phyloP scores from a whole-genome alignment of 495 filamentous ascomycete species.

The Penicillium dipodomyicola region DNA sequence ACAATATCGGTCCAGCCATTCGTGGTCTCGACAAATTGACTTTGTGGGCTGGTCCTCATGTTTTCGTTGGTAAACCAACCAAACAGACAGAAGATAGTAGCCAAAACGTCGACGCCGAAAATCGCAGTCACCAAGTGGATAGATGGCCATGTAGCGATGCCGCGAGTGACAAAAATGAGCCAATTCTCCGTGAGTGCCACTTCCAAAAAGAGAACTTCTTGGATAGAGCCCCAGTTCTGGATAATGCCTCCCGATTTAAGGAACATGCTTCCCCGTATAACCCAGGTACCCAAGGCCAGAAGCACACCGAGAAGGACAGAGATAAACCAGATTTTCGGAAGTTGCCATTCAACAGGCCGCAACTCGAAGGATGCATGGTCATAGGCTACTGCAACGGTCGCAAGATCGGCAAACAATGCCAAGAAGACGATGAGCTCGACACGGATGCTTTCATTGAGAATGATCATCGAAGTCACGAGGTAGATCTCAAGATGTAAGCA shows the following conservation, averaged over 20 bases:
- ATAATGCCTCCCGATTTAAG: slow-evolving; percentile 65
- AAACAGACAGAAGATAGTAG: slow-evolving; percentile 70
- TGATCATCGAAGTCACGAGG: slow-evolving; percentile 69
- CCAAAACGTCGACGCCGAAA: slow-evolving; percentile 61
- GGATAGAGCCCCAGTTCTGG: slow-evolving; percentile 65
- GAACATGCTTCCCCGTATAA: slow-evolving; percentile 63
- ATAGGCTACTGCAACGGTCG: slow-evolving; percentile 71
- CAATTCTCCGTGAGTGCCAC: slow-evolving; percentile 73
- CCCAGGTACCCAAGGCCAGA: slow-evolving; percentile 67
- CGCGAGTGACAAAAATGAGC: slow-evolving; percentile 74
- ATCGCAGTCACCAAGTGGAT: slow-evolving; percentile 67
- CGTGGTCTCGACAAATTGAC: slow-evolving; percentile 43
- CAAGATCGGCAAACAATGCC: slow-evolving; percentile 70
- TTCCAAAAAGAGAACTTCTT: slow-evolving; percentile 70
- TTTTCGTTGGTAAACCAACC: slow-evolving; percentile 61
- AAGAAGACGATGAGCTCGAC: slow-evolving; percentile 70
- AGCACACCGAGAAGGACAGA: slow-evolving; percentile 61
- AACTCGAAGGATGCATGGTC: slow-evolving; percentile 69
- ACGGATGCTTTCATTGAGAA: slow-evolving; percentile 67
- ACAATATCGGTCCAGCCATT: slow-evolving; percentile 72
- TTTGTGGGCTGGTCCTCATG: slow-evolving; percentile 43
- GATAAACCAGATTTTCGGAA: slow-evolving; percentile 76
- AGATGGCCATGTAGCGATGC: slow-evolving; percentile 63
- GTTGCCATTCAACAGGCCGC: slow-evolving; percentile 72
- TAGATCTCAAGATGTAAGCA: slow-evolving; percentile 74